Base-by-base conservation (phyloP, 768 basidiomycete species). In the Chalciporus pseudorubinellus region DNA sequence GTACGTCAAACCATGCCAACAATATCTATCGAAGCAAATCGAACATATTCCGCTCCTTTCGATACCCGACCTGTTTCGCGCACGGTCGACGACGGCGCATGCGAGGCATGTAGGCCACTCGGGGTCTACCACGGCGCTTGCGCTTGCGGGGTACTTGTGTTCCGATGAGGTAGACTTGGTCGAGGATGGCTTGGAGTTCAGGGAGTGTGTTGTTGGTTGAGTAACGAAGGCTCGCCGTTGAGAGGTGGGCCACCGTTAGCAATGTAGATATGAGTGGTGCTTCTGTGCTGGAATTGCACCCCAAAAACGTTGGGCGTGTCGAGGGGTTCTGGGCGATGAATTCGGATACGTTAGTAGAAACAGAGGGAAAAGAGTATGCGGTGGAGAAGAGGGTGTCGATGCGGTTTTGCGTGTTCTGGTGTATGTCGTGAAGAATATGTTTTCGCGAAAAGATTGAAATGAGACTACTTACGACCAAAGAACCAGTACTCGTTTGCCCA, bases 221-320 rank as follows among this genome's bases (percentile, higher is more conserved):
- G 74, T 20, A 68, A 53, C 29, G 65, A 56, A 22, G 66, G 57
- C n/a, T 68, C 56, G 18, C 71, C 64, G 45, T 72, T 66, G 42
- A 65, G 67, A 42, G 71, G 71, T 11, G 70, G 60, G 13, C 72
- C 75, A 47, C 77, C 76, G 63, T 76, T 77, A 8, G 79, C 78
- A n/a, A 81, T 58, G 66, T 83, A 83, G 50, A 81, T 70, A 42
- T 64, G 39, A 81, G 55, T 7, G 80, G 78, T 19, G 70, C 70
- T 26, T 69, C 66, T 11, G 58, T 56, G 38, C 40, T 59, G 22
- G 55, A 34, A 43, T 66, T 53, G 51, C 71, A 72, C 16, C 71
- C 72, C 51, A 73, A 72, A 64, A 74, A 71, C 20, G 66, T 69
- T 7, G 70, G 70, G 20, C 65, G 13, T 19, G 50, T 51, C 36